Evolutionary conservation across 257 asterid genomes (phyloP), one percentile per base, ranked within the genome.

Genomic region (Handroanthus guayacan): DNA sequence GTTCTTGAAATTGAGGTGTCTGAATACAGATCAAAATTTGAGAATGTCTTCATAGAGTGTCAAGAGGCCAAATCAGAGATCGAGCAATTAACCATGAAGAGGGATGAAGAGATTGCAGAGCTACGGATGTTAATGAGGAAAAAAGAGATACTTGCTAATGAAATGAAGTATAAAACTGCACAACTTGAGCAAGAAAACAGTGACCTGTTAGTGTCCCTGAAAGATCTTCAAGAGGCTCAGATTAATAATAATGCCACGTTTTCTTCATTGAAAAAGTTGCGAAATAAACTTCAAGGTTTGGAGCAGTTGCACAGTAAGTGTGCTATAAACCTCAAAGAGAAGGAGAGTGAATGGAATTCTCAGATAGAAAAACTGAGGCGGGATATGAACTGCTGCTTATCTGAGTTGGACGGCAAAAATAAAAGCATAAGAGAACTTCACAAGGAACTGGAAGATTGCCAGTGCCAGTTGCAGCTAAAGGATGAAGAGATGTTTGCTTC

Each of bases 71-170:
- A 75, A 69, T 71, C 82, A 61, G 85, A 80, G 77, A 78, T 78
- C 20, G 85, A 71, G 70, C 66, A 63, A 68, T 66, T 75, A 63
- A 48, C 76, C n/a, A 34, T 47, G 72, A 74, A 73, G 75, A 85
- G 81, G 79, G 87, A 82, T 78, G 87, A 82, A 63, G 89, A 82
- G 64, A 75, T 82, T 56, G 80, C 82, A 9, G 82, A 78, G 61
- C 72, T 80, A 41, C 44, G 79, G 58, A 72, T 20, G 64, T 44
- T 78, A 18, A 4, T 85, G 50, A 47, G 84, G 71, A 78, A 62
- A 56, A 80, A 85, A 34, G 87, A 83, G 51, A 69, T 39, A 17
- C 70, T 72, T 34, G 57, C 74, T 5, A 75, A 68, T 10, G 87
- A 82, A 68, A 78, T 69, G 84, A 71, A 69, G 41, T 47, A 75